Conservation (phyloP, 495 filamentous ascomycete species). For the Immersiella caudata region DNA sequence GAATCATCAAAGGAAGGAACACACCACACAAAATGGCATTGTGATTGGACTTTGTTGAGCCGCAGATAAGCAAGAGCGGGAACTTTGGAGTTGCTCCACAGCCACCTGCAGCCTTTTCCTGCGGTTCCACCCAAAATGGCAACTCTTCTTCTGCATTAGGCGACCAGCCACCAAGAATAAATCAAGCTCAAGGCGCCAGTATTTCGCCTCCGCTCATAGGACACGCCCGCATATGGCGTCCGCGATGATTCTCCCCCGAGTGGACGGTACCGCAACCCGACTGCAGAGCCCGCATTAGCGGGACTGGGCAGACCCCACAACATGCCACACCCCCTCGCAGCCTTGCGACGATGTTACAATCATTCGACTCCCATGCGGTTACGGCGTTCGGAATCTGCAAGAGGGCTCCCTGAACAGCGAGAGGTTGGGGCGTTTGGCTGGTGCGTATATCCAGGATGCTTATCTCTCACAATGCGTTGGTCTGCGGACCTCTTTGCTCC, state of each 20-base stretch:
- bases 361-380: not conserved
- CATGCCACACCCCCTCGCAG: not conserved
- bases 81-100: not conserved
- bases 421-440: not conserved
- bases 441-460: not conserved
- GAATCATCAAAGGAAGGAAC: not conserved
- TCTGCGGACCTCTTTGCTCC: not conserved
- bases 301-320: conserved; percentile 1
- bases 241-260: not conserved
- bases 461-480: not conserved
- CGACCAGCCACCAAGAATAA: not conserved
- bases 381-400: not conserved
- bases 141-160: not conserved
- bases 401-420: not conserved
- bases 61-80: conserved; percentile 3
- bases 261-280: not conserved
- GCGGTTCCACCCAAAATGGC: not conserved
- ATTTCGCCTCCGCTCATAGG: not conserved
- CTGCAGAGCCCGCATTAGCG: conserved; percentile 7
- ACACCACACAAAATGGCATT: not conserved
- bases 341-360: not conserved
- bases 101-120: not conserved
- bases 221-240: conserved; percentile 1
- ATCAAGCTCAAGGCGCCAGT: not conserved
- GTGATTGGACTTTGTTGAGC: conserved; percentile 1